phyloP scores from a whole-genome alignment of 1,284 basidiomycete genomes.

The Apiotrichum akiyoshidainum region DNA sequence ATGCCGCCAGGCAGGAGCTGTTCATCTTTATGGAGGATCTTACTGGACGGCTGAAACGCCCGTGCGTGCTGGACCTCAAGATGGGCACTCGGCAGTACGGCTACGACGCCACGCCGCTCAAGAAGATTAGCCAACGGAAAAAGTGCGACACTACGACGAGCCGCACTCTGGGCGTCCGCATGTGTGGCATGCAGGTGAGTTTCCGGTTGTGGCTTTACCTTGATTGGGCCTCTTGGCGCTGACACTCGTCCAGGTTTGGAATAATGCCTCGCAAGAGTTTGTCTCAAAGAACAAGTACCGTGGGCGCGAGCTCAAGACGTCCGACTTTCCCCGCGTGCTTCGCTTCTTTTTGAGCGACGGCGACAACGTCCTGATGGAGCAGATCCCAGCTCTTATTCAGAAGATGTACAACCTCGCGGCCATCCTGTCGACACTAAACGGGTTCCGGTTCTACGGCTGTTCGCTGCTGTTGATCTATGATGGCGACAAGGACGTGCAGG shows the following conservation, averaged over 20 bases:
- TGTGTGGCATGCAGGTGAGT: constrained; percentile 98
- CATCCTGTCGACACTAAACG: constrained; percentile 80
- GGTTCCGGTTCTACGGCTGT: constrained; percentile 97
- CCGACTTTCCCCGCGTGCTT: constrained; percentile 79
- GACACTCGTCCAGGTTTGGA: constrained; percentile 70
- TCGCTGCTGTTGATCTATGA: constrained; percentile 97
- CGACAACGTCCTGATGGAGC: constrained; percentile 75
- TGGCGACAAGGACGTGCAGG: constrained; percentile 83
- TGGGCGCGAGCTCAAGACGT: constrained; percentile 80
- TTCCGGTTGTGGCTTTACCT: not conserved
- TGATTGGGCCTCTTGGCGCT: not conserved
- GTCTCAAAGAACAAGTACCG: constrained; percentile 95
- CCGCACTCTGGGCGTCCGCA: constrained; percentile 79
- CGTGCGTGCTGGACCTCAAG: constrained; percentile 96
- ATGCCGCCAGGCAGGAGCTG: constrained; percentile 80
- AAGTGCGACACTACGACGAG: constrained; percentile 97
- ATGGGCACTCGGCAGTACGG: constrained; percentile 99
- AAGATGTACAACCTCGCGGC: constrained; percentile 92
- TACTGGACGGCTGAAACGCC: constrained; percentile 86
- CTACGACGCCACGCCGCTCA: constrained; percentile 83
- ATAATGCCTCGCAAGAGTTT: constrained; percentile 74
- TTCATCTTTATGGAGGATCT: constrained; percentile 99
- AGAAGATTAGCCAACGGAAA: constrained; percentile 96
- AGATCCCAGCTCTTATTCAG: constrained; percentile 85
- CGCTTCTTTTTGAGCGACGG: constrained; percentile 84